Evolutionary conservation across 305 asterid species (phyloP).

Genomic region (Rubia peregrina): DNA sequence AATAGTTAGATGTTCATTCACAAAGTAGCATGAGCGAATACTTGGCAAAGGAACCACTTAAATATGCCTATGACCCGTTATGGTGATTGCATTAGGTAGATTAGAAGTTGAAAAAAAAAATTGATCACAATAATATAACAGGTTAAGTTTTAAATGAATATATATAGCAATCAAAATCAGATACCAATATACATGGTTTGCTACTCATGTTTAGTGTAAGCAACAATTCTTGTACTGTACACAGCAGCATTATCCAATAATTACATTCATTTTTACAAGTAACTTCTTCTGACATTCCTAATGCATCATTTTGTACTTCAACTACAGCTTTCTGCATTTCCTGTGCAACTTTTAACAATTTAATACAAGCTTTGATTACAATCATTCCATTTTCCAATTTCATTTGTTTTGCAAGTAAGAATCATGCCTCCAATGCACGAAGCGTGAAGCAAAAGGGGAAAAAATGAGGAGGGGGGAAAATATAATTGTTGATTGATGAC

Average conservation of each 20-base stretch:
- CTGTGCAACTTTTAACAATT: neutral
- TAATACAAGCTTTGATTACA: neutral
- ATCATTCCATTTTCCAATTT: neutral
- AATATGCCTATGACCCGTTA: neutral
- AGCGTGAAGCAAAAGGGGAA: neutral
- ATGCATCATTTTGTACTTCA: neutral
- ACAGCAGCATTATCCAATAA: neutral
- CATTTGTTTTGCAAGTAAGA: neutral
- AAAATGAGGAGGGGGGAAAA: neutral
- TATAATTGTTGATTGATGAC: neutral
- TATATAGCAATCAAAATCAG: neutral
- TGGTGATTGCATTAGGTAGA: neutral
- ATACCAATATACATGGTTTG: neutral
- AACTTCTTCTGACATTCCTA: neutral
- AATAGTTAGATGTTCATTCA: neutral
- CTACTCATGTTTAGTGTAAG: neutral
- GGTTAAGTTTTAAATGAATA: neutral
- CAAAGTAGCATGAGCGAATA: neutral
- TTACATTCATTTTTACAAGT: neutral
- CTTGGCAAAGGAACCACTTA: neutral
- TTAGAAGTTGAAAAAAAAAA: neutral
- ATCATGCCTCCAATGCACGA: neutral
- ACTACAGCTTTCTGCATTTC: neutral
- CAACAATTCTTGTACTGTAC: neutral
- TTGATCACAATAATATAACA: neutral